Base-by-base conservation (phyloP, 108 stramenopile genomes). In the Conticribra guillardii region DNA sequence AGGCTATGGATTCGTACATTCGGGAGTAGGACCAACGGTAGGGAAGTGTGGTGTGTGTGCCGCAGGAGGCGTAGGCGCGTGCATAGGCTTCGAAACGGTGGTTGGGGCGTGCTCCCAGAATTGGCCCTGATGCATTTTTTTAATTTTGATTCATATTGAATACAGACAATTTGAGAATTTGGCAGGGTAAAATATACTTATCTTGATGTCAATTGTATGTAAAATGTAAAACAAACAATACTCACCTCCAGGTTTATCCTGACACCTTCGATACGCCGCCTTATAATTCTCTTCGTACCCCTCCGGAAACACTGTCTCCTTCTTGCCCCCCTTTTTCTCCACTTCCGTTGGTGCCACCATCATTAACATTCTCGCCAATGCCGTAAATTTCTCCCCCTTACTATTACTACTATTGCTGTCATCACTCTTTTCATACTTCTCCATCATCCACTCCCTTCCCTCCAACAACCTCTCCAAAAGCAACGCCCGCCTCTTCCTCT, bases 31-130 rank as follows among this genome's bases (percentile, higher is more conserved):
- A 89, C 48, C 87, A 72, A 26, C 93, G 89, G 67, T 94, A 94
- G 2, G 71, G 46, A 1, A 80, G 41, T 7, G 61, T 30, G 0
- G 82, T 79, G 2, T 52, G 65, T 47, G 79, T 69, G 14, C 93
- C 93, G 65, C 90, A 91, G 4, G 86, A 81, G 5, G 90, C 93
- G 80, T 67, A 94, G 18, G 84, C 89, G 8, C 93, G 87, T n/a
- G 93, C 90, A 69, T 90, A 94, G 0, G 90, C 87, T 61, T 94
- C 93, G 61, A 85, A 94, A 18, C 90, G 86, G 9, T 88, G 85
- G 56, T 89, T 83, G 18, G 93, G 93, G 8, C 74, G 67, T 37
- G 90, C 93, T 28, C 84, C 69, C 9, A 94, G 53, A 2, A 83
- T 82, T 5, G 73, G 69, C 31, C 89, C 88, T 89, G n/a, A n/a